Conservation (phyloP, 164 flowering plant genomes). For the Litsea cubeba region DNA sequence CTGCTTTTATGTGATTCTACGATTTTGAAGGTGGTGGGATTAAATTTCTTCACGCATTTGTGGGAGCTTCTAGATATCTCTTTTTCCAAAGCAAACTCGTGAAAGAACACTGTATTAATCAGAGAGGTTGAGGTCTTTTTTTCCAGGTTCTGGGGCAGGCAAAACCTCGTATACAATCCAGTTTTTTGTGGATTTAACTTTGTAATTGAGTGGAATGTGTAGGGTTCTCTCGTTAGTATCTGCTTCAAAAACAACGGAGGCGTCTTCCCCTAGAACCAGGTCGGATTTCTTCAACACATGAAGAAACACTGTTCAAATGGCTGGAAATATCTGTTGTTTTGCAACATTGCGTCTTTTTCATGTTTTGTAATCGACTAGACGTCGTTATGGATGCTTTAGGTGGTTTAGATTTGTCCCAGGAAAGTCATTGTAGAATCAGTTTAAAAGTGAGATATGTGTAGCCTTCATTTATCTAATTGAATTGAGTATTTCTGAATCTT, state of each 20-base stretch:
- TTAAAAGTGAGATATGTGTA: not conserved
- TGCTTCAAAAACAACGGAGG: not conserved
- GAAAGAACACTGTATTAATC: not conserved
- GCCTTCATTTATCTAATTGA: not conserved
- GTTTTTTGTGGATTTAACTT: not conserved
- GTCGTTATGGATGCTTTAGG: not conserved
- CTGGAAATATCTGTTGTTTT: not conserved
- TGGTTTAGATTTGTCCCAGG: not conserved
- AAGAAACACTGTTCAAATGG: not conserved
- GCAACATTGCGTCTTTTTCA: not conserved
- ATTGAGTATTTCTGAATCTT: not conserved
- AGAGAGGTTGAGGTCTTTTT: not conserved
- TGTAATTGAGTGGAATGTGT: not conserved
- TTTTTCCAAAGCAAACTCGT: not conserved
- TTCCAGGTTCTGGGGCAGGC: not conserved
- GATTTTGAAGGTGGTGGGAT: not conserved
- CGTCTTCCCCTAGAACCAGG: not conserved
- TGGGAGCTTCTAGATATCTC: not conserved
- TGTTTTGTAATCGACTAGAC: not conserved
- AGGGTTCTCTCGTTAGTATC: not conserved
- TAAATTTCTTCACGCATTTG: too few species aligned
- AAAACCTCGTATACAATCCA: too few species aligned
- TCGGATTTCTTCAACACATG: too few species aligned
- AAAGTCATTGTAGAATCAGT: not conserved
- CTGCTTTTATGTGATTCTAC: not conserved